Conservation (phyloP, 257 asterid species). For the Plantago major region DNA sequence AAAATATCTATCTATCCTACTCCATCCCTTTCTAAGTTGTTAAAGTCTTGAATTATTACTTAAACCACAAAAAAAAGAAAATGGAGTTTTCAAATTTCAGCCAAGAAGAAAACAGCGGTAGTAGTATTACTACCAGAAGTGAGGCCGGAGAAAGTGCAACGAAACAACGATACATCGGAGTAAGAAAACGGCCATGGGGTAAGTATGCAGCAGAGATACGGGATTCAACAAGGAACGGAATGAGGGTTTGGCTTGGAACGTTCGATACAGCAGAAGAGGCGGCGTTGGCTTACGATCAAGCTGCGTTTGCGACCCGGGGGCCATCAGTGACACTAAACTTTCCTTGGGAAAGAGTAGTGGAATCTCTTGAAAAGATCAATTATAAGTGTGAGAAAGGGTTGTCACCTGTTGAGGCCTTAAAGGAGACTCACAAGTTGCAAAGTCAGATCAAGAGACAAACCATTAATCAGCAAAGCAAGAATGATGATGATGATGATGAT, state of each 20-base stretch:
- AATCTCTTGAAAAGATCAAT: constrained; percentile 29
- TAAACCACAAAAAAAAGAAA: too few species aligned
- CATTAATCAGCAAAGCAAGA: too few species aligned
- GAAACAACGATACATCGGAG: constrained; percentile 12
- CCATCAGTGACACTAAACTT: constrained; percentile 27
- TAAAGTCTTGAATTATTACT: too few species aligned
- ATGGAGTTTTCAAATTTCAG: too few species aligned
- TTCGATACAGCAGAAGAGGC: constrained; percentile 35
- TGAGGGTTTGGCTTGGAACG: constrained; percentile 41
- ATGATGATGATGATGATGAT: constrained; percentile 6
- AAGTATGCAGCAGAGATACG: constrained; percentile 37
- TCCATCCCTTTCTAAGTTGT: too few species aligned
- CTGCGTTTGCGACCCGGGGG: constrained; percentile 33
- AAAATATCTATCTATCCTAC: too few species aligned
- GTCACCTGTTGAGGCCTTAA: constrained; percentile 34
- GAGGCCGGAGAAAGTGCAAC: too few species aligned
- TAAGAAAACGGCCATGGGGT: constrained; percentile 30
- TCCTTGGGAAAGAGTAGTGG: constrained; percentile 18
- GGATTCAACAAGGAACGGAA: constrained; percentile 33
- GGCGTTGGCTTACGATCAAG: constrained; percentile 37
- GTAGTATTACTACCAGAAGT: too few species aligned
- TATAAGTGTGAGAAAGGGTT: constrained; percentile 28
- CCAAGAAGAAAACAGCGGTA: too few species aligned
- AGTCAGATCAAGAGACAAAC: neutral
- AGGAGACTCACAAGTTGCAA: constrained; percentile 28